Evolutionary conservation across 2,329 filamentous ascomycete genomes (phyloP), one percentile per base, ranked within the genome.

Genomic region (Teratosphaeriaceae sp.): DNA sequence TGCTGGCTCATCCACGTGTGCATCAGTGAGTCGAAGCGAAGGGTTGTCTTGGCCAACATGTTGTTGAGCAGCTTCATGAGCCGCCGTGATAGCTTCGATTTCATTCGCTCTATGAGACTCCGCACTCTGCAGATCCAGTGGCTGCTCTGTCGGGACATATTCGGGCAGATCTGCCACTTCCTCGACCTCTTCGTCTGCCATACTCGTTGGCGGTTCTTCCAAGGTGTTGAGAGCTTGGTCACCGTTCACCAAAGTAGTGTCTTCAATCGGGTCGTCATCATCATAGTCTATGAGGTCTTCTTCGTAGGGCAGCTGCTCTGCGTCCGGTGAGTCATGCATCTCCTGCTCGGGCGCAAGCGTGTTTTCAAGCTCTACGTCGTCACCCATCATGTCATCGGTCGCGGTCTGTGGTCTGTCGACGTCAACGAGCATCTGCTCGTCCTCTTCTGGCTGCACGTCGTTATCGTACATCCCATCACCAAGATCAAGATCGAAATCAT

Each of bases 401-500:
- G 58, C 47, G 53, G 63, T 46, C 54, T 54, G 45, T 48, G 65
- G 70, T 58, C 51, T 51, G 30, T 67, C 65, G 45, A 65, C 65
- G 51, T 82, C 79, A 52, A 78, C 72, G 38, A 78, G 66, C 41
- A 79, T 76, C 45, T 71, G 68, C 50, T 79, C 73, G 51, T 79
- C 74, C 46, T 81, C 70, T 24, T 47, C 49, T 12, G 50, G 38
- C 2, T 53, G 46, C 3, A 42, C 48, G 18, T 51, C 52, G n/a
- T 48, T 52, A 18, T 58, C 54, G 13, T 58, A 60, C 35, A 56
- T 60, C 54, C 67, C 64, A 46, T 73, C 58, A 51, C 79, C 77
- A 47, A 82, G 68, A 51, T 82, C 78, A 47, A 82, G 78, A 45
- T 79, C 75, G 42, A 76, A 74, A 43, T 78, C 73, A 40, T 67